Conservation (phyloP, 768 basidiomycete genomes). For the Termitomyces sp. region DNA sequence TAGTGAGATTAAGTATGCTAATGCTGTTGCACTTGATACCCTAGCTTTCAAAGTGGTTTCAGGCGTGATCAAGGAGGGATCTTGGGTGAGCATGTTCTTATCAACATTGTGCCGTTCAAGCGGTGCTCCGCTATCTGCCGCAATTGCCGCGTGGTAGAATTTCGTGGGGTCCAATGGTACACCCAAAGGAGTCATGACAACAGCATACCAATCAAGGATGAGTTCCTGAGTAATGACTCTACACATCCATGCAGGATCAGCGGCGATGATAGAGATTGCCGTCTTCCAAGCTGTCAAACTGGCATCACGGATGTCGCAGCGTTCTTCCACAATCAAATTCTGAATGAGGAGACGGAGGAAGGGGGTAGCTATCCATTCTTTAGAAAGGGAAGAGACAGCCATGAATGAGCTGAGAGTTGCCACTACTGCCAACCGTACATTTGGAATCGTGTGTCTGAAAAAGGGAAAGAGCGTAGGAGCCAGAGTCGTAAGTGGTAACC, state of each 20-base stretch:
- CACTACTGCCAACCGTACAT: conserved; percentile 89
- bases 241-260: conserved; percentile 42
- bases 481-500: conserved; percentile 74
- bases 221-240: conserved; percentile 49
- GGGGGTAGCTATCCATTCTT: conserved; percentile 73
- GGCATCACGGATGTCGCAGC: conserved; percentile 70
- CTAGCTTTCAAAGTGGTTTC: conserved; percentile 79
- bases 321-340: conserved; percentile 90
- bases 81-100: conserved; percentile 91
- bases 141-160: conserved; percentile 62
- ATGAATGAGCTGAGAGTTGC: conserved; percentile 87
- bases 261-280: conserved; percentile 52
- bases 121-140: conserved; percentile 37
- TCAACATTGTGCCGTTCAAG: conserved; percentile 88
- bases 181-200: conserved; percentile 88
- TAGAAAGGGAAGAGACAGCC: conserved; percentile 63
- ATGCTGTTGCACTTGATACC: conserved; percentile 68
- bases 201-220: conserved; percentile 78
- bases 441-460: conserved; percentile 93
- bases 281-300: conserved; percentile 72
- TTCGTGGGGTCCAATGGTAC: conserved; percentile 60
- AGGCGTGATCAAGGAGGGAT: conserved; percentile 71
- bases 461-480: conserved; percentile 91
- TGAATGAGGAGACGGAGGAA: conserved; percentile 88
- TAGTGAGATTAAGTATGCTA: conserved; percentile 61